Percentiles rank a stretch among this genome's conserved stretches.
phyloP scores from a whole-genome alignment of 139 green algal genomes.

The Bryopsis sp. region DNA sequence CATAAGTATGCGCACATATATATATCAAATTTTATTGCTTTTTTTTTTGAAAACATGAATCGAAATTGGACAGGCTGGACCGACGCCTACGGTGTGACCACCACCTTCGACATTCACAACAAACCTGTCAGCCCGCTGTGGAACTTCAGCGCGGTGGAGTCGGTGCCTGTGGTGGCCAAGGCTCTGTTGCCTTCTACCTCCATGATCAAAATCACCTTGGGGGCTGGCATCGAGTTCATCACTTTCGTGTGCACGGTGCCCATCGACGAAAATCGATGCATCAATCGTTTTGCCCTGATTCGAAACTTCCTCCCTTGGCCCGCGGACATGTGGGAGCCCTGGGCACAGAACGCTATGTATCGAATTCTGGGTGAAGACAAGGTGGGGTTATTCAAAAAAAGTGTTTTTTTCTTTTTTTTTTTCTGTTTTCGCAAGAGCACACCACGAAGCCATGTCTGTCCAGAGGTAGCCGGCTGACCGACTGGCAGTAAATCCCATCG shows the following conservation, averaged over 20 bases:
- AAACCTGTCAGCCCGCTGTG: slow-evolving; percentile 68
- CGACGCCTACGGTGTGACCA: slow-evolving; percentile 29
- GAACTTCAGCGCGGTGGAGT: slow-evolving; percentile 44
- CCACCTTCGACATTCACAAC: slow-evolving; percentile 59
- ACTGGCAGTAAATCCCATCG: too few relatives aligned
- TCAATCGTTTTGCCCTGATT: slow-evolving; percentile 63
- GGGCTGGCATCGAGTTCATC: slow-evolving; percentile 42
- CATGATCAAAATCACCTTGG: slow-evolving; percentile 65
- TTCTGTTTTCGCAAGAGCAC: too few relatives aligned
- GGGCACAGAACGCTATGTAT: slow-evolving; percentile 58
- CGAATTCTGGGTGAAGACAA: slow-evolving; percentile 78
- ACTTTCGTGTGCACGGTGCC: slow-evolving; percentile 77
- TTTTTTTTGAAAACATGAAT: neutral
- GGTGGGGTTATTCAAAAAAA: too few relatives aligned
- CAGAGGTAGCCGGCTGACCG: too few relatives aligned
- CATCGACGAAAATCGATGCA: slow-evolving; percentile 42
- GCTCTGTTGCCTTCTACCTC: slow-evolving; percentile 66
- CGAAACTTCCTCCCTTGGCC: slow-evolving; percentile 41
- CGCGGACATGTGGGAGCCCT: slow-evolving; percentile 44
- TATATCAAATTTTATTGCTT: slow-evolving; percentile 10
- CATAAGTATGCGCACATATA: too few relatives aligned
- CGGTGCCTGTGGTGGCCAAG: slow-evolving; percentile 51
- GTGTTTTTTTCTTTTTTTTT: too few relatives aligned
- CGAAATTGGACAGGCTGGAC: too few relatives aligned
- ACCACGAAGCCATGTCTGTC: too few relatives aligned